These are phyloP conservation scores for Tribonema minus DNA, from an alignment of 108 stramenopile species.

Conservation along the genomic window DNA sequence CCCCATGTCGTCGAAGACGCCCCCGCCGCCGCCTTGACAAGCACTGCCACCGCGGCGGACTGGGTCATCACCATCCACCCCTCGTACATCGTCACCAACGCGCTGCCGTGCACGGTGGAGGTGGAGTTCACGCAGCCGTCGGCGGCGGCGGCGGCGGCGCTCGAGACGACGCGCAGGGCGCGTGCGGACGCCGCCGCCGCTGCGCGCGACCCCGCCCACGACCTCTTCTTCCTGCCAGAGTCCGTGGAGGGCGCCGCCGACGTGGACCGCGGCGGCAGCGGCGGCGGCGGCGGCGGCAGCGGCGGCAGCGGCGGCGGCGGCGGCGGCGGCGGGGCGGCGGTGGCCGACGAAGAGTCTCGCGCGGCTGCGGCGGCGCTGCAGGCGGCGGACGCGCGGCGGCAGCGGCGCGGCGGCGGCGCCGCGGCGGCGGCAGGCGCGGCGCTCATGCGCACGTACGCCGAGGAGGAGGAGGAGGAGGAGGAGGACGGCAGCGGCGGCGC, in stretches of 20 bases:
- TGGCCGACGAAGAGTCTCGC: too few species aligned
- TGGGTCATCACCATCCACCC: conserved; percentile 17
- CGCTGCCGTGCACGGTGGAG: conserved; percentile 19
- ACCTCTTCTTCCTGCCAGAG: conserved; percentile 18
- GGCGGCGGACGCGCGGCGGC: too few species aligned
- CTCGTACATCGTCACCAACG: conserved; percentile 18
- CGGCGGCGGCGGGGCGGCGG: neutral
- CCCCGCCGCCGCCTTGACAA: neutral
- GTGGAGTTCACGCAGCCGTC: conserved; percentile 16
- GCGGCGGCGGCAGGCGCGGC: too few species aligned
- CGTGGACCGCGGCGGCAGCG: neutral
- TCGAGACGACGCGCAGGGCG: neutral
- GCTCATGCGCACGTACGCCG: too few species aligned
- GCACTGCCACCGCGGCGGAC: neutral
- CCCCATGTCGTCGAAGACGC: neutral
- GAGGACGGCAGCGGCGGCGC: too few species aligned
- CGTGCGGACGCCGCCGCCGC: neutral
- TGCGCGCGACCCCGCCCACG: conserved; percentile 13
- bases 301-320: neutral
- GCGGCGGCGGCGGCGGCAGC: neutral
- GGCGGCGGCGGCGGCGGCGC: neutral
- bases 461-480: too few species aligned
- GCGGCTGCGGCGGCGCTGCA: too few species aligned
- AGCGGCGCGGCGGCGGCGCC: too few species aligned
- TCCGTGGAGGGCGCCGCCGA: neutral